phyloP scores from a whole-genome alignment of 768 basidiomycete genomes.

The Porphyrellus cyaneotinctus region DNA sequence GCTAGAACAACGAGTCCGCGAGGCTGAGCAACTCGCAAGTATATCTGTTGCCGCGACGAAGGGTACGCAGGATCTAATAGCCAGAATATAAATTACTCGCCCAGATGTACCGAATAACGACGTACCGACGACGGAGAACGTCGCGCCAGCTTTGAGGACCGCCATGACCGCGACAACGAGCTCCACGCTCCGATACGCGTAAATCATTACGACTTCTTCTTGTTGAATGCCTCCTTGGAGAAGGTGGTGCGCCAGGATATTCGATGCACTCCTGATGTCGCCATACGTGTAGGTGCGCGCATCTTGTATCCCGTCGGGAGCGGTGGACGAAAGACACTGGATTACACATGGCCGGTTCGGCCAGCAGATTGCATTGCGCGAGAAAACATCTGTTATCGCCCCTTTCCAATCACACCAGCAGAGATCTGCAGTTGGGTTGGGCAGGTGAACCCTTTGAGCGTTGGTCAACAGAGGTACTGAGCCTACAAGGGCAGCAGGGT shows the following conservation, averaged over 20 bases:
- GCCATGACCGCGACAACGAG: slow-evolving; percentile 97
- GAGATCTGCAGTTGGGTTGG: slow-evolving; percentile 81
- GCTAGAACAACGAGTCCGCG: slow-evolving; percentile 87
- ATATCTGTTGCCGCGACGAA: slow-evolving; percentile 85
- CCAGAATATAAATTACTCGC: not conserved
- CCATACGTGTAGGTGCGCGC: slow-evolving; percentile 68
- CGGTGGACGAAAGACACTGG: slow-evolving; percentile 55
- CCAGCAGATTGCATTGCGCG: slow-evolving; percentile 71
- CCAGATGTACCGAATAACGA: slow-evolving; percentile 7
- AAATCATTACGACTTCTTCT: slow-evolving; percentile 98
- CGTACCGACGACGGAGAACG: slow-evolving; percentile 94
- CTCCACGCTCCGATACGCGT: slow-evolving; percentile 93
- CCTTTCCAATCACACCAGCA: slow-evolving; percentile 98
- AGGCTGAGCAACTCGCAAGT: slow-evolving; percentile 89
- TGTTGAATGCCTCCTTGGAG: slow-evolving; percentile 80
- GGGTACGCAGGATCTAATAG: slow-evolving; percentile 91
- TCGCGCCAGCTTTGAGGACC: slow-evolving; percentile 91
- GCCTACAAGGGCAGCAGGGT: slow-evolving; percentile 69
- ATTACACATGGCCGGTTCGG: slow-evolving; percentile 89
- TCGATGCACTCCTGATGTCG: slow-evolving; percentile 78
- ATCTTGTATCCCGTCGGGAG: slow-evolving; percentile 43
- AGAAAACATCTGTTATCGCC: slow-evolving; percentile 94
- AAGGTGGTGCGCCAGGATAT: slow-evolving; percentile 87
- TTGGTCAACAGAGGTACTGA: slow-evolving; percentile 77
- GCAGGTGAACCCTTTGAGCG: slow-evolving; percentile 63